Conservation (phyloP, 768 basidiomycete species). For the Podaxis rugospora region DNA sequence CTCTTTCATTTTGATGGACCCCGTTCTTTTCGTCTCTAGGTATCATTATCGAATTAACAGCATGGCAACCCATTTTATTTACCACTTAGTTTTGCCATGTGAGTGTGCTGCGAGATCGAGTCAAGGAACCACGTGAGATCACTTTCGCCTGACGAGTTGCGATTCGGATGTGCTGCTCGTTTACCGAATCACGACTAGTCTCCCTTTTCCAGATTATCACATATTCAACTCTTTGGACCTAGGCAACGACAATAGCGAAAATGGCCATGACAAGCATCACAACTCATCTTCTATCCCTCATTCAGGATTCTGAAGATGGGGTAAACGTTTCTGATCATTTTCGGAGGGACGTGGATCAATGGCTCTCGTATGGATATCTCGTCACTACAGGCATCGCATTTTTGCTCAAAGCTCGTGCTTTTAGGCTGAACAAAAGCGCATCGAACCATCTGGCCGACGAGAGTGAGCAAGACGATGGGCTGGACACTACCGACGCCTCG, state of each 20-base stretch:
- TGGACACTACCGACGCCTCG: not conserved
- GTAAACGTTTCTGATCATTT: not conserved
- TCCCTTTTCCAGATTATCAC: not conserved
- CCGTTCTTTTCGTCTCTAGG: not conserved
- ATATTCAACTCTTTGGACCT: not conserved
- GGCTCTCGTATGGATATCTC: constrained; percentile 2
- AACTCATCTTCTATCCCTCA: constrained; percentile 2
- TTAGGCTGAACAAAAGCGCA: not conserved
- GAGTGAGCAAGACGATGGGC: not conserved
- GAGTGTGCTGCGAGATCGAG: not conserved
- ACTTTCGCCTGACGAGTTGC: not conserved
- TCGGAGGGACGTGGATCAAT: constrained; percentile 5
- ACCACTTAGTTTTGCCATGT: not conserved
- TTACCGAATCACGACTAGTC: not conserved
- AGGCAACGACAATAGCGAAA: not conserved
- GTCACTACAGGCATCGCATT: too few relatives aligned
- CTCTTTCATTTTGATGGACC: not conserved
- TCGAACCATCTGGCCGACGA: not conserved
- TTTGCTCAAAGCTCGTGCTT: not conserved
- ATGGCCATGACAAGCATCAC: not conserved
- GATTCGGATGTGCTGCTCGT: not conserved
- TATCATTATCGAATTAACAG: not conserved
- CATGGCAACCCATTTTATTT: not conserved
- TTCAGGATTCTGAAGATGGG: not conserved
- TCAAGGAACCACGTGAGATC: constrained; percentile 6